Evolutionary conservation across 805 yeast species (phyloP).

Genomic region (Priceomyces castillae): DNA sequence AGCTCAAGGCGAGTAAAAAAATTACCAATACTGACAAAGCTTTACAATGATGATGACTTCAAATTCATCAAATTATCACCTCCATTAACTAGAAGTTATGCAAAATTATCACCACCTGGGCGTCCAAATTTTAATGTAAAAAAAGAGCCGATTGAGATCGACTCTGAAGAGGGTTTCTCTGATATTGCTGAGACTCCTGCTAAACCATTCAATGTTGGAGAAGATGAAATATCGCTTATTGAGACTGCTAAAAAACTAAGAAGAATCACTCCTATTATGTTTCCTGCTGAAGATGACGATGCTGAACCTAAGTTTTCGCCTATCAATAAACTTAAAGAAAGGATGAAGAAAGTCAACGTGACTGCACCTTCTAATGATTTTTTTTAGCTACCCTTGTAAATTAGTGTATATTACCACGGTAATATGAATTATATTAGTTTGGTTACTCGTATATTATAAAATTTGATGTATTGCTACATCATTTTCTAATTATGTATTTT

Average conservation of each 20-base stretch:
- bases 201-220: conserved; percentile 2
- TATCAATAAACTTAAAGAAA: conserved; percentile 24
- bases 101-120: conserved; percentile 17
- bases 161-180: conserved; percentile 2
- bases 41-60: not conserved
- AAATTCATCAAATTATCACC: conserved; percentile 10
- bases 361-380: not conserved
- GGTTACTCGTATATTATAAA: too few relatives aligned
- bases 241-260: conserved; percentile 36
- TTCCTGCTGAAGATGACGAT: conserved; percentile 29
- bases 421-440: too few relatives aligned
- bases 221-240: conserved; percentile 17
- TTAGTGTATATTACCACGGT: not conserved
- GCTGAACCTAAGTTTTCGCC: conserved; percentile 31
- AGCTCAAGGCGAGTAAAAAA: not conserved
- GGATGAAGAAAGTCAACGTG: conserved; percentile 10
- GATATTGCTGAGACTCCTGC: conserved; percentile 1
- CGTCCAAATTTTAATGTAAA: conserved; percentile 19
- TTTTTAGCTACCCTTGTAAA: not conserved
- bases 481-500: conserved; percentile 1
- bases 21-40: not conserved
- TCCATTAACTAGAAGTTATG: conserved; percentile 7
- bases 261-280: conserved; percentile 34
- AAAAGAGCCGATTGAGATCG: not conserved
- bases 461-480: too few relatives aligned